Evolutionary conservation across 2,329 filamentous ascomycete genomes (phyloP), one percentile per base, ranked within the genome.

Genomic region (Colletotrichum noveboracense): DNA sequence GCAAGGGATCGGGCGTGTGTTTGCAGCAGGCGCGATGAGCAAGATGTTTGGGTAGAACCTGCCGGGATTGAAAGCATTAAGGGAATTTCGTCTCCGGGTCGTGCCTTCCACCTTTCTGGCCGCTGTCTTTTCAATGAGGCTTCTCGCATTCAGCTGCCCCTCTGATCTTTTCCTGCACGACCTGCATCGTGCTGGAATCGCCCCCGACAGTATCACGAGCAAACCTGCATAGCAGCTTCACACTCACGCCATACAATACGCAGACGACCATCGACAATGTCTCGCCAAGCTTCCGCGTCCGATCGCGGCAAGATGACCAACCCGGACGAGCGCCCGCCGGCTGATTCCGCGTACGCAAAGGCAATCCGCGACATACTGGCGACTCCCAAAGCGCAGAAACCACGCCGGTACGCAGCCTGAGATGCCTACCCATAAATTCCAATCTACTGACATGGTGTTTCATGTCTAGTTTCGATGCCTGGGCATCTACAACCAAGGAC

Each of bases 11-110:
- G 5, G 16, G 36, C 36, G 8, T 9, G 5, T 43, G 16, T 18
- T 43, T n/a, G 36, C 16, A 43, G 36, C 16, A 43, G 36, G 36
- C 36, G 36, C 16, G 36, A 10, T 18, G 16, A 9, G 16, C 36
- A 18, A 8, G 36, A 43, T 43, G 16, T 18, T 43, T 5, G 16
- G 36, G 16, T n/a, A 18, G 16, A 18, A 18, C 36, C 36, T 43
- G 16, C 36, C 36, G 36, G 8, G 1, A 9, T 43, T 5, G 1
- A 43, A 43, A 10, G 0, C 16, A 9, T 43, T 0, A 43, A 43
- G 4, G 36, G 5, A 43, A 18, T 5, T 18, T 0, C 1, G 16
- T 18, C 8, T 10, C 8, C 8, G 8, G 2, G 5, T 18, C 36
- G 36, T 5, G 8, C 36, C 36, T 10, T 43, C 36, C 36, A n/a